Conservation (phyloP, 139 green algal species). For the Chlamydomonas sphaeroides region DNA sequence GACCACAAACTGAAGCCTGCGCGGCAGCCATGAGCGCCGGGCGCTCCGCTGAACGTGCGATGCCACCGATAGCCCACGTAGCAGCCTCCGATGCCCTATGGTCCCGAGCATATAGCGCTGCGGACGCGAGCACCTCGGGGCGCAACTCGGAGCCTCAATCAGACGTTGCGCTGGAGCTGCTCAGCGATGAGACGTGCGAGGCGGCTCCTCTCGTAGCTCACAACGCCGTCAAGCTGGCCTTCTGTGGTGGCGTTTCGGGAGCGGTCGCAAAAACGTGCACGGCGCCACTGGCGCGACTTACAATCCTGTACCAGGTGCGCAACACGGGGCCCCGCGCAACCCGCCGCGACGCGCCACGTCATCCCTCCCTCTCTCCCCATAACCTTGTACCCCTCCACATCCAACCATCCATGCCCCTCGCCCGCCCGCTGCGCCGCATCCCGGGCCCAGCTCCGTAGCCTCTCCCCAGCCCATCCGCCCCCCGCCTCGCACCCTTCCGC, state of each 20-base stretch:
- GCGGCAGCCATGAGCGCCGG: too few relatives aligned
- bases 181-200: constrained; percentile 15
- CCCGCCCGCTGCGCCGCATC: too few relatives aligned
- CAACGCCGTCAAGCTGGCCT: constrained; percentile 16
- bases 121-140: neutral
- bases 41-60: too few relatives aligned
- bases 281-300: constrained; percentile 91
- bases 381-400: too few relatives aligned
- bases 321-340: too few relatives aligned
- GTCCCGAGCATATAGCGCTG: neutral
- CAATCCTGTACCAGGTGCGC: constrained; percentile 95
- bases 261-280: constrained; percentile 90
- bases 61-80: constrained; percentile 6
- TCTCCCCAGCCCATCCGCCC: too few relatives aligned
- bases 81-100: constrained; percentile 13
- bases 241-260: constrained; percentile 86
- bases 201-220: constrained; percentile 20
- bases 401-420: too few relatives aligned
- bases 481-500: too few relatives aligned
- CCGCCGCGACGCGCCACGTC: too few relatives aligned
- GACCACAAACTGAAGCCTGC: too few relatives aligned
- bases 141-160: neutral
- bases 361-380: too few relatives aligned
- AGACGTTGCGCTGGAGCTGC: neutral
- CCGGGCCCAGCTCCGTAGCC: too few relatives aligned